These are phyloP conservation scores for Salvia hispanica DNA, from an alignment of 257 asterid genomes.

Conservation along the genomic window DNA sequence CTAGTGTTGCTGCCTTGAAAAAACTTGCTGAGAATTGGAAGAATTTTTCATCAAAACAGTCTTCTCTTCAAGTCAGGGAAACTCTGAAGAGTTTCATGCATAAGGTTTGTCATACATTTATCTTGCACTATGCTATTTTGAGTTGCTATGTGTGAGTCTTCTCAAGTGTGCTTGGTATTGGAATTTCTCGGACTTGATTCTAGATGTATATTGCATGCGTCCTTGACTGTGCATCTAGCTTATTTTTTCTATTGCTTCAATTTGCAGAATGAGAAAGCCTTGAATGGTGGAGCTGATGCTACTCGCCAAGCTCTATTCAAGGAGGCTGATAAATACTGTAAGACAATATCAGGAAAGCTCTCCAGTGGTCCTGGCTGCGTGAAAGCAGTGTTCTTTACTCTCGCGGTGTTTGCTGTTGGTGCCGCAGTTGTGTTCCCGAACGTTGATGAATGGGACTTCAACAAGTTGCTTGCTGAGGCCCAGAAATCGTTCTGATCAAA, in stretches of 20 bases:
- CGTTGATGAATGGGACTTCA: conserved; percentile 51
- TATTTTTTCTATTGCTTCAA: conserved; percentile 8
- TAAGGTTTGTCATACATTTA: conserved; percentile 43
- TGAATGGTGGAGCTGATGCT: conserved; percentile 54
- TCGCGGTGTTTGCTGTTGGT: conserved; percentile 52
- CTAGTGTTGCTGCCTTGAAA: conserved; percentile 60
- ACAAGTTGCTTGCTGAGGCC: conserved; percentile 39
- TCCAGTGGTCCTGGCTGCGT: conserved; percentile 57
- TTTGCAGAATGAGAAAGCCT: conserved; percentile 67
- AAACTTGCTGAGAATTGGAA: conserved; percentile 64
- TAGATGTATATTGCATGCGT: background rate
- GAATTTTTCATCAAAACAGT: conserved; percentile 51
- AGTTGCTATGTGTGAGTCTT: too few species aligned
- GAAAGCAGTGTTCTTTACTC: conserved; percentile 42
- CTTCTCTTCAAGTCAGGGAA: conserved; percentile 56
- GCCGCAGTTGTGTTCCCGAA: conserved; percentile 49
- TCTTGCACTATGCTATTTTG: background rate
- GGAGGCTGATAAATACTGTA: conserved; percentile 75
- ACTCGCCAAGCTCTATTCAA: conserved; percentile 39
- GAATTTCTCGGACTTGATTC: too few species aligned
- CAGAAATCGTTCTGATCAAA: conserved; percentile 27
- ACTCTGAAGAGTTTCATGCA: conserved; percentile 65
- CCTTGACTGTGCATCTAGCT: background rate
- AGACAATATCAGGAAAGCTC: conserved; percentile 47
- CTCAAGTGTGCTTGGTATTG: too few species aligned